Conservation (phyloP, 495 filamentous ascomycete genomes). For the Neurospora tetraspora region DNA sequence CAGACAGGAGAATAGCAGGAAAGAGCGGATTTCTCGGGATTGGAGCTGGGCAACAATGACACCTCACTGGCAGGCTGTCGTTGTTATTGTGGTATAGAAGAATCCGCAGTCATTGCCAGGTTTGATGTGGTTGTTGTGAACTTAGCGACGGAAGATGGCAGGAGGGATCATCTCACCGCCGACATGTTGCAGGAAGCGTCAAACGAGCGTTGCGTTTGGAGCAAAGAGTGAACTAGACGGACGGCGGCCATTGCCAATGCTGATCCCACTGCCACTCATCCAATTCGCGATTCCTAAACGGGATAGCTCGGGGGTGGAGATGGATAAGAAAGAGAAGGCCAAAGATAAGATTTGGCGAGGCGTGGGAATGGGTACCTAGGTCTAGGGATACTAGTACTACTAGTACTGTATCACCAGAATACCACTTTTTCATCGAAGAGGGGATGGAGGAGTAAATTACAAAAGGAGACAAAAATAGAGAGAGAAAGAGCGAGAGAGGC, state of each 20-base stretch:
- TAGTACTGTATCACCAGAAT: not conserved
- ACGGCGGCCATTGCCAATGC: not conserved
- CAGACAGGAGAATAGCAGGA: not conserved
- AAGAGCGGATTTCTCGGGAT: not conserved
- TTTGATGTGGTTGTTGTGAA: not conserved
- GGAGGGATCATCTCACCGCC: not conserved
- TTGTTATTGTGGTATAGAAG: not conserved
- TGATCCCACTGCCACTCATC: not conserved
- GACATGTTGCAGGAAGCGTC: not conserved
- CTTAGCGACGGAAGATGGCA: not conserved
- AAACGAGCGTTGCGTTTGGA: not conserved
- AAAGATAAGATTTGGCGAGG: not conserved
- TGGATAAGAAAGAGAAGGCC: not conserved
- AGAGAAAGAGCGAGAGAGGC: slow-evolving; percentile 7
- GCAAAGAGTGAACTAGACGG: not conserved
- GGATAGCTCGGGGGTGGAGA: not conserved
- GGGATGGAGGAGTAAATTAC: not conserved
- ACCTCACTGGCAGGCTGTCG: not conserved
- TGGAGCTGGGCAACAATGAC: not conserved
- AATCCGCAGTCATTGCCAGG: not conserved
- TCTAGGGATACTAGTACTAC: not conserved
- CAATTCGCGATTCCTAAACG: not conserved
- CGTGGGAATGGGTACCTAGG: not conserved
- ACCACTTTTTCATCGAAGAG: not conserved
- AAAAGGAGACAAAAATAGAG: not conserved